Conservation (phyloP, 2,329 filamentous ascomycete genomes). For the Ceratocystis ficicola region DNA sequence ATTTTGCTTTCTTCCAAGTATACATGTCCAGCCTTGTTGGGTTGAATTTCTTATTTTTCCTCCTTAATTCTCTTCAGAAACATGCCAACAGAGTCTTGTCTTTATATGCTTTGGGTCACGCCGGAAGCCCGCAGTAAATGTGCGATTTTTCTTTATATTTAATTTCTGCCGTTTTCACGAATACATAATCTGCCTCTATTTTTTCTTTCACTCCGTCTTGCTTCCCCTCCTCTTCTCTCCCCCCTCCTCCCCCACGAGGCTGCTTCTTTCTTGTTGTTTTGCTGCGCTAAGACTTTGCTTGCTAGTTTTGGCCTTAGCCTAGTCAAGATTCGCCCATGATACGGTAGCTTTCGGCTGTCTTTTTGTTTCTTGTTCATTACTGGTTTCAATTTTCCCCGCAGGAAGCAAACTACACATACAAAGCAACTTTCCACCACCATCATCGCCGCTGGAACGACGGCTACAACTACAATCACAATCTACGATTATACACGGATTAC, state of each 20-base stretch:
- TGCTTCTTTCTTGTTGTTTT: background rate
- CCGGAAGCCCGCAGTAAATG: background rate
- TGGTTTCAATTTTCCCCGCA: background rate
- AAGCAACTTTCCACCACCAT: no score
- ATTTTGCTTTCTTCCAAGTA: background rate
- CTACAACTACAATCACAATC: background rate
- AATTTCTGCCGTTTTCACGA: background rate
- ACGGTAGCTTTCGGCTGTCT: background rate
- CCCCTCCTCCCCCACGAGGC: background rate
- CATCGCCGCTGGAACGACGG: background rate
- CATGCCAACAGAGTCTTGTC: background rate
- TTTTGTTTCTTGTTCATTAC: background rate
- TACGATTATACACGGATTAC: background rate
- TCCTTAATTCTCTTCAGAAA: background rate
- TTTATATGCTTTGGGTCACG: background rate
- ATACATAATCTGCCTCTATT: background rate
- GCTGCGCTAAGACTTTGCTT: constrained; percentile 6
- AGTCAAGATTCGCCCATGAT: constrained; percentile 6
- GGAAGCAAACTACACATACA: background rate
- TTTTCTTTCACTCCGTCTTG: background rate
- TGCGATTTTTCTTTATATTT: background rate
- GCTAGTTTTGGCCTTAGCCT: background rate
- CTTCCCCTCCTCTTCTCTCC: background rate
- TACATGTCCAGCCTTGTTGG: background rate
- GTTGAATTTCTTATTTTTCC: background rate